Evolutionary conservation across 78 protist genomes (phyloP).

Genomic region (Creolimax fragrantissima): DNA sequence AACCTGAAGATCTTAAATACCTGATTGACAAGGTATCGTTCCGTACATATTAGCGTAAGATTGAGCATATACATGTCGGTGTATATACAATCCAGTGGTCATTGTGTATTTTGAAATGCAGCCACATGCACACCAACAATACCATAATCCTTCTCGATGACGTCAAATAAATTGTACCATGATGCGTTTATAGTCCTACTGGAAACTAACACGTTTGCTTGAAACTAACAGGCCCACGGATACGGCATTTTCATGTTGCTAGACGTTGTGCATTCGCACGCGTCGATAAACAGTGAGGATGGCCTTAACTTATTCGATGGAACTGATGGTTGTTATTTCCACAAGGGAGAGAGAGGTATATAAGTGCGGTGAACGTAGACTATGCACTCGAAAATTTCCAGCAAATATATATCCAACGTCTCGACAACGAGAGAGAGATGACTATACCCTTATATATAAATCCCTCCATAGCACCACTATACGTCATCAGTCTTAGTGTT

Average conservation of each 20-base stretch:
- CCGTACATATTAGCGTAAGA: too few relatives aligned
- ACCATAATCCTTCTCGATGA: background rate
- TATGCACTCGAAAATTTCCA: too few relatives aligned
- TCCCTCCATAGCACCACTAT: too few relatives aligned
- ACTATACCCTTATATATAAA: background rate
- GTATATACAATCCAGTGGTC: too few relatives aligned
- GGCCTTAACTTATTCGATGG: conserved; percentile 85
- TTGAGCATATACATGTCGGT: too few relatives aligned
- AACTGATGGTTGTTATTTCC: conserved; percentile 75
- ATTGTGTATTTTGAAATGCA: too few relatives aligned
- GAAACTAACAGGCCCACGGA: too few relatives aligned
- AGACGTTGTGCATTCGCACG: conserved; percentile 84
- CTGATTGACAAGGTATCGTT: conserved; percentile 80
- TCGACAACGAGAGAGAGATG: background rate
- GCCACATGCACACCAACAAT: background rate
- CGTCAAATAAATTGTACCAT: background rate
- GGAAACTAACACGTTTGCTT: too few relatives aligned
- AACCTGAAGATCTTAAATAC: conserved; percentile 60
- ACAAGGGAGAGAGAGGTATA: conserved; percentile 57
- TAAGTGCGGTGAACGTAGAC: too few relatives aligned
- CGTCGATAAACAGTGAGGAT: conserved; percentile 54
- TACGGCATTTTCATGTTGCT: conserved; percentile 72
- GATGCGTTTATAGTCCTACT: conserved; percentile 14
- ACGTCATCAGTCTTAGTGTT: too few relatives aligned
- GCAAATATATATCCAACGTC: background rate